Evolutionary conservation across 805 yeast species (phyloP).

Genomic region (Cyberlindnera maritima): DNA sequence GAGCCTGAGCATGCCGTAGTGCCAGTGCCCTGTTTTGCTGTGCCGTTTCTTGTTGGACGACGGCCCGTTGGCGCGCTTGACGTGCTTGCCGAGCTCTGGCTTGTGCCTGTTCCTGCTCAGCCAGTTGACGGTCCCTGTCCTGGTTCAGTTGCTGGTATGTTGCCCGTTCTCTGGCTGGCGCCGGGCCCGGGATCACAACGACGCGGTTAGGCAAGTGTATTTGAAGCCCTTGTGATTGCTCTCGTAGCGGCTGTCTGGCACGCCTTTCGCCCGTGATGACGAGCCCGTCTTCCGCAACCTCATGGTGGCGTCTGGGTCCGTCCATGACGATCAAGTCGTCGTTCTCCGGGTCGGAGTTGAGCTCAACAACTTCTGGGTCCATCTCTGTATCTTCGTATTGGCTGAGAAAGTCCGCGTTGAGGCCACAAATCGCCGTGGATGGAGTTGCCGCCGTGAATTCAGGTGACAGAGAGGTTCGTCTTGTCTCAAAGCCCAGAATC

Average conservation of each 20-base stretch:
- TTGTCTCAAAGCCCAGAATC: too few relatives aligned
- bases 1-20: too few relatives aligned
- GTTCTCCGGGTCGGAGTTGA: not conserved
- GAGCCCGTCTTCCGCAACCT: not conserved
- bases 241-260: not conserved
- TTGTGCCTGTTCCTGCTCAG: not conserved
- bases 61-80: not conserved
- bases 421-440: too few relatives aligned
- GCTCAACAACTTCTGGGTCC: not conserved
- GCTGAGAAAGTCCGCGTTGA: too few relatives aligned
- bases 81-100: not conserved
- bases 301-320: not conserved
- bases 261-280: not conserved
- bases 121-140: not conserved
- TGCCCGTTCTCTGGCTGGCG: not conserved
- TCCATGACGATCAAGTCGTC: slow-evolving; percentile 1
- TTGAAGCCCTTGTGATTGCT: not conserved
- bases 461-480: too few relatives aligned
- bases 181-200: not conserved
- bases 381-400: not conserved
- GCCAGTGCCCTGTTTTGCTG: too few relatives aligned
- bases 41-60: too few relatives aligned
- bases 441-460: too few relatives aligned
- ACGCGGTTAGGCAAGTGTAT: not conserved
- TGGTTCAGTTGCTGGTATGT: not conserved